Evolutionary conservation across 495 filamentous ascomycete genomes (phyloP).

Genomic region (Xylona heveae): DNA sequence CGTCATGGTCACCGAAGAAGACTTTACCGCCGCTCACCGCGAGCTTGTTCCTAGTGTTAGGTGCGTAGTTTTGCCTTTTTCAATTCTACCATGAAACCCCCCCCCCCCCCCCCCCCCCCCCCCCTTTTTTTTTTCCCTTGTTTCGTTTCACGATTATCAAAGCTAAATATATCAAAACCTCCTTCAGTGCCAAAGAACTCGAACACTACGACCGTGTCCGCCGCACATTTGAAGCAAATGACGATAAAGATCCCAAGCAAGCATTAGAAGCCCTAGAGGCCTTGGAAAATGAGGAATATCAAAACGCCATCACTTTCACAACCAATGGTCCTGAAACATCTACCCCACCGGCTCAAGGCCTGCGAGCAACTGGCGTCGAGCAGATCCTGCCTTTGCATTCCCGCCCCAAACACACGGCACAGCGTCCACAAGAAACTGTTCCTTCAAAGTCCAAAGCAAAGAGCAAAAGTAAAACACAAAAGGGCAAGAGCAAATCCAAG

Average conservation of each 20-base stretch:
- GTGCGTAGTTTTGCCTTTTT: slow-evolving; percentile 16
- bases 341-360: neutral
- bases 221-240: slow-evolving; percentile 45
- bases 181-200: slow-evolving; percentile 60
- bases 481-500: too few relatives aligned
- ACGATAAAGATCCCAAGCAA: slow-evolving; percentile 13
- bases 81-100: neutral
- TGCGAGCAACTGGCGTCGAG: slow-evolving; percentile 1
- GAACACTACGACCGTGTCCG: slow-evolving; percentile 79
- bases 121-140: neutral
- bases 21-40: slow-evolving; percentile 57
- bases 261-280: neutral
- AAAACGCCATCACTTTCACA: slow-evolving; percentile 2
- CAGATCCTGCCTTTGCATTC: slow-evolving; percentile 3
- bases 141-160: slow-evolving; percentile 9
- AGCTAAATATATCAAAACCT: slow-evolving; percentile 1
- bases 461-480: too few relatives aligned
- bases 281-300: neutral
- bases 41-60: slow-evolving; percentile 84
- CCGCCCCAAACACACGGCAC: slow-evolving; percentile 2
- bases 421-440: neutral
- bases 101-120: too few relatives aligned
- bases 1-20: slow-evolving; percentile 70
- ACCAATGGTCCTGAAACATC: neutral
- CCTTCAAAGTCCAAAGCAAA: too few relatives aligned